Percentiles rank a stretch among this genome's conserved stretches.
Conservation (phyloP, 1,139 yeast genomes). For the Spathaspora sp. region DNA sequence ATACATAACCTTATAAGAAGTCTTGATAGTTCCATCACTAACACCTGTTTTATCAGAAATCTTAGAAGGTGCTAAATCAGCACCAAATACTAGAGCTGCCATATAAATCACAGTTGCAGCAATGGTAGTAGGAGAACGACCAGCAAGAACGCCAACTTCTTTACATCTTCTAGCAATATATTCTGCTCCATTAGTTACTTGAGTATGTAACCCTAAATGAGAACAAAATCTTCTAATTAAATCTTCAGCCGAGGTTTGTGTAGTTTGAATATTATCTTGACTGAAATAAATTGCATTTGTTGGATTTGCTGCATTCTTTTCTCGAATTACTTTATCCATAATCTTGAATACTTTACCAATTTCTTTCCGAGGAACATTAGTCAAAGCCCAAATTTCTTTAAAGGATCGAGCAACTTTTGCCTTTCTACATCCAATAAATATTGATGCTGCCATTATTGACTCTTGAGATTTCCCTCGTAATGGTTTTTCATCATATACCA, state of each 20-base stretch:
- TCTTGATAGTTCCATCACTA: slow-evolving; percentile 94
- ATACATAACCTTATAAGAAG: slow-evolving; percentile 81
- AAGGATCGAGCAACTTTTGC: slow-evolving; percentile 94
- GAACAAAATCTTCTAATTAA: slow-evolving; percentile 95
- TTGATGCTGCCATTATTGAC: slow-evolving; percentile 95
- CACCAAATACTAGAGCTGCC: slow-evolving; percentile 83
- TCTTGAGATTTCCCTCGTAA: slow-evolving; percentile 91
- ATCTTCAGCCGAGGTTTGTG: slow-evolving; percentile 92
- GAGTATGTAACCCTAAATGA: slow-evolving; percentile 82
- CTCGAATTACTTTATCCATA: slow-evolving; percentile 74
- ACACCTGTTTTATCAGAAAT: slow-evolving; percentile 97
- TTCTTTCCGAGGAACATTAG: slow-evolving; percentile 91
- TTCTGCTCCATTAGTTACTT: slow-evolving; percentile 91
- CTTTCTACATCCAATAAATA: slow-evolving; percentile 90
- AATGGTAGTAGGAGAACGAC: slow-evolving; percentile 94
- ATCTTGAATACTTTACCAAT: slow-evolving; percentile 86
- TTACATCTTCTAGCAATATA: slow-evolving; percentile 86
- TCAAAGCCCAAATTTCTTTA: slow-evolving; percentile 93
- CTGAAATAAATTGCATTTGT: slow-evolving; percentile 28
- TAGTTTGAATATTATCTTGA: slow-evolving; percentile 68
- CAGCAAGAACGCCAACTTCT: slow-evolving; percentile 92
- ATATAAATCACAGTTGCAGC: slow-evolving; percentile 97
- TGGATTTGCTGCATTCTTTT: slow-evolving; percentile 54
- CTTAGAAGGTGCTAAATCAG: slow-evolving; percentile 65
- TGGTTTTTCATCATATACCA: slow-evolving; percentile 85